phyloP scores from a whole-genome alignment of 148 eudicot genomes.

The Agrostemma githago region DNA sequence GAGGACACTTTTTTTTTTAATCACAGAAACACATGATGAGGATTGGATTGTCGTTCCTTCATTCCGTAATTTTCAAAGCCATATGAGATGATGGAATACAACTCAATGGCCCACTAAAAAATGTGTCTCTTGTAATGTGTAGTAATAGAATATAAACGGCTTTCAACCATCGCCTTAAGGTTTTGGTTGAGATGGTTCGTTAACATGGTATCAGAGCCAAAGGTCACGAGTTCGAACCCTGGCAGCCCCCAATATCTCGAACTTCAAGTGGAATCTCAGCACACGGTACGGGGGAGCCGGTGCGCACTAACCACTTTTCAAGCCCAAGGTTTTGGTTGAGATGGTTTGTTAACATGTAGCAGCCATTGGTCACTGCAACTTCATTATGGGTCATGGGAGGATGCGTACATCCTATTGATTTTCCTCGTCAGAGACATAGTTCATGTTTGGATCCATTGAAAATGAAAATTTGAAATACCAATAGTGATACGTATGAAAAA shows the following conservation, averaged over 20 bases:
- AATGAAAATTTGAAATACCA: not conserved
- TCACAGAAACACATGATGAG: not conserved
- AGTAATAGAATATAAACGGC: too few species aligned
- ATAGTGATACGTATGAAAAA: slow-evolving; percentile 3
- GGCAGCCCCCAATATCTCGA: too few species aligned
- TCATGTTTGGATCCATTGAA: not conserved
- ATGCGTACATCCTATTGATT: not conserved
- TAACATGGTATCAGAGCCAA: too few species aligned
- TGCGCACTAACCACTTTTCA: too few species aligned
- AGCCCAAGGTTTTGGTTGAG: too few species aligned
- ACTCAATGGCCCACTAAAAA: not conserved
- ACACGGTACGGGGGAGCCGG: too few species aligned
- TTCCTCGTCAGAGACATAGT: not conserved
- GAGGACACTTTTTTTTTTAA: not conserved
- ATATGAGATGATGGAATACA: not conserved
- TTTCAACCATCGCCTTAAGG: too few species aligned
- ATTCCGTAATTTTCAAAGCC: not conserved
- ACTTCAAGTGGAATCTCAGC: too few species aligned
- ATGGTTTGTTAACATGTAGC: too few species aligned
- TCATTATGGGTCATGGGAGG: not conserved
- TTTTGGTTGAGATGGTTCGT: too few species aligned
- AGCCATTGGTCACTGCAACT: not conserved
- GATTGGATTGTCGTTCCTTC: not conserved
- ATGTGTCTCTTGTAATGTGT: not conserved
- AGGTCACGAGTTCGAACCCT: too few species aligned